These are phyloP conservation scores for Forsythia viridissima DNA, from an alignment of 257 asterid genomes.

Conservation along the genomic window DNA sequence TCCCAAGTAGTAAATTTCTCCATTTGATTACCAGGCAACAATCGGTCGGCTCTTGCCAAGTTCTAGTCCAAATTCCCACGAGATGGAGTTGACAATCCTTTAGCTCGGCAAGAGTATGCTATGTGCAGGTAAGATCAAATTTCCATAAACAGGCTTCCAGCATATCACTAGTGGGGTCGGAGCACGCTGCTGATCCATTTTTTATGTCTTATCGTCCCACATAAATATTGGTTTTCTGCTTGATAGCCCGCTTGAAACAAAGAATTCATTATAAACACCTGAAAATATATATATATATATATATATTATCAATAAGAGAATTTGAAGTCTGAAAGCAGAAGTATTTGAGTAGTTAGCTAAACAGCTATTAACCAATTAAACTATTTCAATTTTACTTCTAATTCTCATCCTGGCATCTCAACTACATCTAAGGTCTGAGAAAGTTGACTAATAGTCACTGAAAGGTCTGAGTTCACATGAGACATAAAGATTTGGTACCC, in stretches of 20 bases:
- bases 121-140: slow-evolving; percentile 46
- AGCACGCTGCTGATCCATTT: slow-evolving; percentile 22
- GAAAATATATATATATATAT: slow-evolving; percentile 3
- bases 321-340: background rate
- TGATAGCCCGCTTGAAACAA: slow-evolving; percentile 39
- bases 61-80: slow-evolving; percentile 24
- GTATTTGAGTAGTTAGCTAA: background rate
- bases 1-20: slow-evolving; percentile 36
- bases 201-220: slow-evolving; percentile 21
- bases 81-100: slow-evolving; percentile 22
- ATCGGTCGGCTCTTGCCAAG: slow-evolving; percentile 38
- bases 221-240: slow-evolving; percentile 26
- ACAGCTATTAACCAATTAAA: background rate
- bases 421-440: background rate
- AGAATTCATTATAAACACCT: slow-evolving; percentile 38
- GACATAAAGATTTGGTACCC: background rate
- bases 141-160: slow-evolving; percentile 28
- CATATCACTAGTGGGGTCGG: slow-evolving; percentile 30
- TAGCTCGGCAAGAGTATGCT: slow-evolving; percentile 31
- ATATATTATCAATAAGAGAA: background rate
- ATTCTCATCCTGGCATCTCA: slow-evolving; percentile 2
- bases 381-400: background rate
- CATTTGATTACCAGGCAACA: slow-evolving; percentile 39
- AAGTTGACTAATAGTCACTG: too few species aligned
- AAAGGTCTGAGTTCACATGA: background rate